Evolutionary conservation across 345 rosid genomes (phyloP), one percentile per base, ranked within the genome.

Genomic region (Salix suchowensis): DNA sequence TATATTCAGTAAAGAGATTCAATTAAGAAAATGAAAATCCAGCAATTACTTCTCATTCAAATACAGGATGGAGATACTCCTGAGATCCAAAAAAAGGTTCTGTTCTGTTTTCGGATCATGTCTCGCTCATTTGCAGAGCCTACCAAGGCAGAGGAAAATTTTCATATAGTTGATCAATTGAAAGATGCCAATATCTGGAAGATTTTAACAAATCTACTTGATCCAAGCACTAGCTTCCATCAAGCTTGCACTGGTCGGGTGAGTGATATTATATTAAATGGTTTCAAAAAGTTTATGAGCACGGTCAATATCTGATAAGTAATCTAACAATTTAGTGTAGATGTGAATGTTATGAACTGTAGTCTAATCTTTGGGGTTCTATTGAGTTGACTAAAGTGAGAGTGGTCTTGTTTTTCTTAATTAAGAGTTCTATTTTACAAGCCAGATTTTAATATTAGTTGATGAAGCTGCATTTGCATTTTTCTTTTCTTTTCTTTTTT

Each of bases 121-220:
- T 92, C 97, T 73, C 98, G 97, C 58, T 84, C 88, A 71, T 96
- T 96, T 90, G 84, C 93, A n/a, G 98, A 93, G 72, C 91, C 94
- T 68, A 68, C 76, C 55, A 94, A 90, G 84, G 86, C 94, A 7
- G 98, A 96, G 89, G 97, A 94, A 84, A 87, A 88, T 82, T 96
- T 94, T 85, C 95, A 85, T 81, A 76, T 85, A 81, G 95, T 96
- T 80, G 98, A 96, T 86, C 98, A 94, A 79, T 83, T 96, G 86
- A 92, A 94, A 87, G 98, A 96, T 88, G 84, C 87, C 78, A 92
- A 92, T 81, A 84, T 94, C 76, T 96, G 99, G 99, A 94, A 90
- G 87, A 91, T 92, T 67, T 82, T 96, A 82, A 79, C 78, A 19
- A 83, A 67, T 83, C 81, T 96, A 68, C 89, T 94, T 23, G 97